Base-by-base conservation (phyloP, 2,329 filamentous ascomycete genomes). In the Cladophialophora exuberans region DNA sequence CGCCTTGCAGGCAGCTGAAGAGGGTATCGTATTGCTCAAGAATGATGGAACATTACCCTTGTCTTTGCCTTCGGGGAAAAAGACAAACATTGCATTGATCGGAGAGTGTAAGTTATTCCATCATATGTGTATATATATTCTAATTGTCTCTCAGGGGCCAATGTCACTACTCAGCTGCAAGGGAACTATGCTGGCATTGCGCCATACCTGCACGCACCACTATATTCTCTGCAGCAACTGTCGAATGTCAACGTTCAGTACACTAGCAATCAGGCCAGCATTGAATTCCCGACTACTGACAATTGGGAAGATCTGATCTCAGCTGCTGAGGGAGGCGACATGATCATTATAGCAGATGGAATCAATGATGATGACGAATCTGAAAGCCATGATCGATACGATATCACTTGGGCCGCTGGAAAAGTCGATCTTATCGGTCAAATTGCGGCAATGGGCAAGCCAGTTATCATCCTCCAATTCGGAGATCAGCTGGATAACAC, bases 101-200 rank as follows among this genome's bases (percentile, higher is more conserved):
- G 83, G 83, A 0, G 76, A 76, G 42, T 86, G 82, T n/a, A n/a
- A n/a, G n/a, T n/a, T n/a, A n/a, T n/a, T n/a, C n/a, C n/a, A n/a
- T n/a, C n/a, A n/a, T n/a, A n/a, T n/a, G n/a, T n/a, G n/a, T n/a
- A n/a, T n/a, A n/a, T n/a, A n/a, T n/a, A n/a, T n/a, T n/a, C n/a
- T n/a, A n/a, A n/a, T n/a, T n/a, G n/a, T n/a, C n/a, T n/a, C n/a
- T n/a, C n/a, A n/a, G n/a, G n/a, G 76, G 82, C 79, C 2, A 82
- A 82, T 47, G 79, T 79, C 5, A 81, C 80, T 0, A 72, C 69
- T 3, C 76, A 84, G 56, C 76, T 86, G 71, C 80, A 80, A 46
- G 83, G 83, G 0, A 83, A 82, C 62, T 86, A 87, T 68, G 73
- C 65, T 54, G 83, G 83, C 23, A 68, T 74, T 2, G 75, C 84